These are phyloP conservation scores for Bipolaris sorokiniana DNA, from an alignment of 2,329 filamentous ascomycete genomes.

Conservation along the genomic window DNA sequence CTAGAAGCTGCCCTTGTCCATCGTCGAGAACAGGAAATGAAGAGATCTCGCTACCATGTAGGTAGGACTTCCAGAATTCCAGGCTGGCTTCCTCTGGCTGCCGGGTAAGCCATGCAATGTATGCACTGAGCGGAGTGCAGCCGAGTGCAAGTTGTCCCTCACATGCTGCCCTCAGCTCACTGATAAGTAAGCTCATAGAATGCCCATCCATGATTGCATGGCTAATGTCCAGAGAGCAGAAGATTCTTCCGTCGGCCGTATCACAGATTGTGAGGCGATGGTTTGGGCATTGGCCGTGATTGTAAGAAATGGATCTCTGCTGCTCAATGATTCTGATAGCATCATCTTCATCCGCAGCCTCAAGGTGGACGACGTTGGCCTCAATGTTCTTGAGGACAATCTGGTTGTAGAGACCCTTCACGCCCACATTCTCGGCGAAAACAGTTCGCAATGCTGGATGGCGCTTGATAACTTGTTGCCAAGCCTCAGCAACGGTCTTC, in stretches of 20 bases:
- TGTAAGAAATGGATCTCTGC: conserved; percentile 34
- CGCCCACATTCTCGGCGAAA: conserved; percentile 40
- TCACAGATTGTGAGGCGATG: conserved; percentile 44
- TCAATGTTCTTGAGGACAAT: conserved; percentile 38
- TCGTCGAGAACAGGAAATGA: conserved; percentile 43
- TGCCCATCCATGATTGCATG: conserved; percentile 47
- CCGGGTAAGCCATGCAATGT: conserved; percentile 38
- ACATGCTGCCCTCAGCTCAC: conserved; percentile 39
- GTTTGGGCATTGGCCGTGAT: conserved; percentile 32
- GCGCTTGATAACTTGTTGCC: conserved; percentile 37
- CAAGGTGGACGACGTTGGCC: conserved; percentile 33
- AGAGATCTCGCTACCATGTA: conserved; percentile 40
- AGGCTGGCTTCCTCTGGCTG: conserved; percentile 36
- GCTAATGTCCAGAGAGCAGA: conserved; percentile 44
- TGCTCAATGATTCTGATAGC: conserved; percentile 28
- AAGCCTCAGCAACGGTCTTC: conserved; percentile 32
- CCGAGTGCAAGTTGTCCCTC: conserved; percentile 27
- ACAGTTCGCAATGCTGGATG: conserved; percentile 42
- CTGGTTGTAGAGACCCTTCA: conserved; percentile 42
- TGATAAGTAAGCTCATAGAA: conserved; percentile 40
- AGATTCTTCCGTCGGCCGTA: conserved; percentile 26
- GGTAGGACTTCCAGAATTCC: conserved; percentile 42
- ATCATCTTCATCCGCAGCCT: conserved; percentile 28
- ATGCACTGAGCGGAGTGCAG: conserved; percentile 42
- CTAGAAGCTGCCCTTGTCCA: conserved; percentile 13